These are phyloP conservation scores for Pseudonitzschia pungens DNA, from an alignment of 108 stramenopile species.

Conservation along the genomic window DNA sequence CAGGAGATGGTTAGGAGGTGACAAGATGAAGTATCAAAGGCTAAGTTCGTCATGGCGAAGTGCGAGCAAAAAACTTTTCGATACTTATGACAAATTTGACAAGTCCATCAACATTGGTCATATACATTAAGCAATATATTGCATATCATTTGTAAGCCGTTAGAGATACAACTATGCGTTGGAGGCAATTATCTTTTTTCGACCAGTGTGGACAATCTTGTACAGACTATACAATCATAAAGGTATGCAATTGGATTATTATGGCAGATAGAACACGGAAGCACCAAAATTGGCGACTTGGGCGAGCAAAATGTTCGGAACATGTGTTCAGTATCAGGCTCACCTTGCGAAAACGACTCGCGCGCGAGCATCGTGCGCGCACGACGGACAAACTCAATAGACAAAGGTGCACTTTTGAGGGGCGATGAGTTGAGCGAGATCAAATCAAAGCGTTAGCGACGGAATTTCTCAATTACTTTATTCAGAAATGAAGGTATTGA, in stretches of 20 bases:
- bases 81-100: neutral
- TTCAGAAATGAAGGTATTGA: neutral
- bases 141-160: neutral
- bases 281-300: constrained; percentile 3
- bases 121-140: neutral
- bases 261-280: neutral
- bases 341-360: neutral
- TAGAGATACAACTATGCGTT: neutral
- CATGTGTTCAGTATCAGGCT: neutral
- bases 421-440: neutral
- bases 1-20: neutral
- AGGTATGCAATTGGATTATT: too few relatives aligned
- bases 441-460: neutral
- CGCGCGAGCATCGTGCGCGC: neutral
- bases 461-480: neutral
- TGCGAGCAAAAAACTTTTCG: neutral
- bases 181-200: neutral
- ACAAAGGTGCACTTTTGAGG: neutral
- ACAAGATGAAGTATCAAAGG: neutral
- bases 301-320: neutral
- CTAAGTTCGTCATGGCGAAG: neutral
- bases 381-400: neutral
- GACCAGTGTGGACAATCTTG: neutral
- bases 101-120: neutral
- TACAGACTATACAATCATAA: neutral